Evolutionary conservation across 352 stramenopile genomes (phyloP).

Genomic region (Pythium vanterpoolii): DNA sequence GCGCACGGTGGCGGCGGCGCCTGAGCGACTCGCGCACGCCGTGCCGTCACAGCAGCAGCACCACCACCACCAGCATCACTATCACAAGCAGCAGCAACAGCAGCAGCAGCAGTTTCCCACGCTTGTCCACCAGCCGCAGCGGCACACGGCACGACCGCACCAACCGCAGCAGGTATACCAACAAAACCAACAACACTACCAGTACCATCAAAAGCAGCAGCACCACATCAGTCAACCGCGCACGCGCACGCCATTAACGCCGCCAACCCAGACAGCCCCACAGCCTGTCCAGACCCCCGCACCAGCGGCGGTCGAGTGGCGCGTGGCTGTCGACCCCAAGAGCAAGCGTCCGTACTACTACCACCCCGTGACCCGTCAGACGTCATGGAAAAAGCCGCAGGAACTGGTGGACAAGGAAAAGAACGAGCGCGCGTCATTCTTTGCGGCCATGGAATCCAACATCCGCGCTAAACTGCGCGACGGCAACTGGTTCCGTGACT

Average conservation of each 20-base stretch:
- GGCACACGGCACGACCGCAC: background rate
- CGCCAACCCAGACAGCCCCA: background rate
- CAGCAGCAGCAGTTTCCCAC: constrained; percentile 10
- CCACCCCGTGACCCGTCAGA: constrained; percentile 93
- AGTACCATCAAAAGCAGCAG: background rate
- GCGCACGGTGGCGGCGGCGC: background rate
- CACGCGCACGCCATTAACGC: background rate
- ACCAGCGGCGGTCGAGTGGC: constrained; percentile 48
- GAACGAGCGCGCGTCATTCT: constrained; percentile 88
- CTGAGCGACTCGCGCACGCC: background rate
- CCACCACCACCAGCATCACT: constrained; percentile 14
- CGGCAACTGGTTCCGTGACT: constrained; percentile 52
- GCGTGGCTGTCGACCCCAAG: constrained; percentile 74
- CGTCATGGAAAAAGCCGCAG: constrained; percentile 95
- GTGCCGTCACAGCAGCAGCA: constrained; percentile 1
- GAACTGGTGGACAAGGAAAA: constrained; percentile 78
- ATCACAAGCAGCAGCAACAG: background rate
- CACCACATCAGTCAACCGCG: background rate
- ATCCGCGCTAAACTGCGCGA: constrained; percentile 86
- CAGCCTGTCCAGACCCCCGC: background rate
- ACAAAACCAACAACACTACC: background rate
- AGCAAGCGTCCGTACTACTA: constrained; percentile 97
- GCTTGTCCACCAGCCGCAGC: constrained; percentile 9
- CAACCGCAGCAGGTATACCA: background rate
- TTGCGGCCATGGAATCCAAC: constrained; percentile 96